phyloP scores from a whole-genome alignment of 83 land plant species.

The Larix sibirica region DNA sequence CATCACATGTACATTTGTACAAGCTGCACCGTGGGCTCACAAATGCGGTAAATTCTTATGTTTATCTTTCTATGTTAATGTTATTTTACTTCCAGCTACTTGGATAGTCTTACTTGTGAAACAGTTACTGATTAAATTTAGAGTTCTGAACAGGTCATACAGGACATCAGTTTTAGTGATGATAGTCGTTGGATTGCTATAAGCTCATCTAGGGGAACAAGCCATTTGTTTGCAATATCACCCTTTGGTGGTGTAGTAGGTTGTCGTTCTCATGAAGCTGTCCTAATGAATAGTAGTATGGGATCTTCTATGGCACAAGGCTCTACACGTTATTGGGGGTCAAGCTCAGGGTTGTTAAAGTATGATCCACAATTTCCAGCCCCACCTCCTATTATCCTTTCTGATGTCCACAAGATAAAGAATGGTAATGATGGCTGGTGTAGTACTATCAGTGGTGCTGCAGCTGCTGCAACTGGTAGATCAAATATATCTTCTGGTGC shows the following conservation, averaged over 20 bases:
- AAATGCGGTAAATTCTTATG: slow-evolving; percentile 71
- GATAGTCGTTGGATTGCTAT: slow-evolving; percentile 89
- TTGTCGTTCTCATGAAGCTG: slow-evolving; percentile 33
- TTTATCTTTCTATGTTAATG: background rate
- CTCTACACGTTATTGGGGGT: slow-evolving; percentile 44
- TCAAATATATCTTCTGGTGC: slow-evolving; percentile 59
- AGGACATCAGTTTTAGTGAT: slow-evolving; percentile 89
- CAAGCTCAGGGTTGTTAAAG: slow-evolving; percentile 43
- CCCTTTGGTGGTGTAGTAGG: slow-evolving; percentile 64
- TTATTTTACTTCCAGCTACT: background rate
- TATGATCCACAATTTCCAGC: slow-evolving; percentile 36
- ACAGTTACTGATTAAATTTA: background rate
- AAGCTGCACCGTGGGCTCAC: slow-evolving; percentile 93
- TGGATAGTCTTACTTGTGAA: background rate
- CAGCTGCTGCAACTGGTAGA: slow-evolving; percentile 76
- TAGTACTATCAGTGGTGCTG: slow-evolving; percentile 75
- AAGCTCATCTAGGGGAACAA: slow-evolving; percentile 96
- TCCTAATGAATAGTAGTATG: slow-evolving; percentile 15
- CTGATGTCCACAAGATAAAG: slow-evolving; percentile 81
- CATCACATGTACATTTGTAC: slow-evolving; percentile 79
- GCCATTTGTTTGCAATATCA: slow-evolving; percentile 85
- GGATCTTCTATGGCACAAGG: slow-evolving; percentile 24
- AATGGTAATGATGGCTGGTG: slow-evolving; percentile 87
- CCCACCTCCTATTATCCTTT: slow-evolving; percentile 63
- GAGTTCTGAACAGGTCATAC: slow-evolving; percentile 71